Base-by-base conservation (phyloP, 2,329 filamentous ascomycete genomes). In the Diaporthe sp. region DNA sequence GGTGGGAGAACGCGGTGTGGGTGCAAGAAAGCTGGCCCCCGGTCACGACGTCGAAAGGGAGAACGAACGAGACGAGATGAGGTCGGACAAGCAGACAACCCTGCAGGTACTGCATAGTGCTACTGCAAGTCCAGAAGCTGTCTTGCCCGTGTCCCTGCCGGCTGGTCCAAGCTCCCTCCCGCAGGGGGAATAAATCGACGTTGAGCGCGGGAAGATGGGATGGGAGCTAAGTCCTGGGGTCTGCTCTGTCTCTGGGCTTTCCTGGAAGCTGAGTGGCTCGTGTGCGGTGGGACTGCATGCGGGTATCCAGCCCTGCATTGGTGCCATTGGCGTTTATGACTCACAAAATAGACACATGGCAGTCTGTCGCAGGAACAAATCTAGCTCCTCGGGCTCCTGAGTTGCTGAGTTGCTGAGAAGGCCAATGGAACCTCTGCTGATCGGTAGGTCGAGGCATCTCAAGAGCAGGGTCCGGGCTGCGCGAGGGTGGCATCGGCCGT, bases 141-240 rank as follows among this genome's bases (percentile, higher is more conserved):
- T 42, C 15, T 17, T 42, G 39, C 39, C 39, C 19, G 61, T 53
- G 44, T 61, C 32, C n/a, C 25, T 53, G 55, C 55, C 55, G 32
- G 53, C 55, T 71, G 69, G 70, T 44, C 70, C 70, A 71, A 63
- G 70, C 70, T 63, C 56, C 44, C n/a, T 53, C 25, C 44, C 47
- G 4, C 22, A 68, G 50, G 32, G 58, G 63, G 65, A 72, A 69
- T 44, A 47, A 55, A 51, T 63, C 70, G 63, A 71, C 71, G 65
- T 73, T 75, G 73, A 70, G 71, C 71, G 71, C 73, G 66, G 68
- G n/a, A 44, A 70, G 55, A 75, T 73, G 56, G 71, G 71, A 73
- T 39, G 70, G 47, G 32, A 59, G 53, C 69, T 69, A 66, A 27
- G 39, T 51, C 65, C 73, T 58, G 65, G 70, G 63, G 47, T 63